Percentiles rank a stretch among this genome's conserved stretches.
phyloP scores from a whole-genome alignment of 2,329 filamentous ascomycete species.

The Aspergillus arachidicola region DNA sequence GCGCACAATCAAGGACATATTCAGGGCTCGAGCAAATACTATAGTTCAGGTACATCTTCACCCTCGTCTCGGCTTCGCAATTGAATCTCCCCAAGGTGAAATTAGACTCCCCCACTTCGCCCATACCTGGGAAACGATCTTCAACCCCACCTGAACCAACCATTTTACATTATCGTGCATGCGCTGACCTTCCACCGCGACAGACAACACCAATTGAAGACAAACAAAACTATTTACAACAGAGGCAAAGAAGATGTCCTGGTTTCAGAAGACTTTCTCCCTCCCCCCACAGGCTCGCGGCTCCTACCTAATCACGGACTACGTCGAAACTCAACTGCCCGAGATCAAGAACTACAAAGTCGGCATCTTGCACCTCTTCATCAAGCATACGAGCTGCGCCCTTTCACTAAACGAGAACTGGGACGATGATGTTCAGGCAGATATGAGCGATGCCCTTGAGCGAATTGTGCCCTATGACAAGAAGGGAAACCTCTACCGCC shows the following conservation, averaged over 20 bases:
- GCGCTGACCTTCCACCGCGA: no score
- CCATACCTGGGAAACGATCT: neutral
- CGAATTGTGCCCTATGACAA: constrained; percentile 82
- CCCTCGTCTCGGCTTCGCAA: neutral
- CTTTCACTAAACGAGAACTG: constrained; percentile 92
- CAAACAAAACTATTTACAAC: constrained; percentile 8
- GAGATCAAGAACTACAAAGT: constrained; percentile 83
- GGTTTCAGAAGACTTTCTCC: constrained; percentile 82
- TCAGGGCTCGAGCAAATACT: neutral
- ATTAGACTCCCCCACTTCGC: neutral
- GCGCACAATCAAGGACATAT: neutral
- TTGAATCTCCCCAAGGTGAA: neutral
- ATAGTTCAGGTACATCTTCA: neutral
- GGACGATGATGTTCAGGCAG: constrained; percentile 79
- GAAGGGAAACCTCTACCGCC: constrained; percentile 76
- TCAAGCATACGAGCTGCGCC: constrained; percentile 93
- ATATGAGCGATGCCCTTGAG: constrained; percentile 94
- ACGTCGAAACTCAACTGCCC: constrained; percentile 70
- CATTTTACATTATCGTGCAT: no score
- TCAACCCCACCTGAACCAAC: neutral
- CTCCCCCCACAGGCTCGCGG: constrained; percentile 77
- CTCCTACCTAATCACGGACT: constrained; percentile 85
- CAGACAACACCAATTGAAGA: no score
- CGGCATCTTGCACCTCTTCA: constrained; percentile 83
- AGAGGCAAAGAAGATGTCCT: constrained; percentile 53